Evolutionary conservation across 495 filamentous ascomycete species (phyloP).

Genomic region (Penicillium riverlandense): DNA sequence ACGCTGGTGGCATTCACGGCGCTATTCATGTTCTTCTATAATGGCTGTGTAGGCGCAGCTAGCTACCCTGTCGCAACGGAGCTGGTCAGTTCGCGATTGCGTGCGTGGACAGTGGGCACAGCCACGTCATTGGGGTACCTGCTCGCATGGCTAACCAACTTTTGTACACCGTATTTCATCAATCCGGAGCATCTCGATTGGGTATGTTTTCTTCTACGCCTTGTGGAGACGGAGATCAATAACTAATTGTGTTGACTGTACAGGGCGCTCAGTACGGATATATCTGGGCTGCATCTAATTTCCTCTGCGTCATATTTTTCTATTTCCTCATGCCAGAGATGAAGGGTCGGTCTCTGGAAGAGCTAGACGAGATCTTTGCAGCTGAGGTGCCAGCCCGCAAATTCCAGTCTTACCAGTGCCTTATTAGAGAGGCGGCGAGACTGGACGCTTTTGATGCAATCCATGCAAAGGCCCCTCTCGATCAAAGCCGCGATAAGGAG

Average conservation of each 20-base stretch:
- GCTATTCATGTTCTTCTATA: slow-evolving; percentile 11
- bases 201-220: slow-evolving; percentile 18
- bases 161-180: slow-evolving; percentile 49
- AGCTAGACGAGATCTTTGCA: slow-evolving; percentile 45
- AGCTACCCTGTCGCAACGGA: slow-evolving; percentile 37
- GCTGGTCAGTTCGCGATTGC: slow-evolving; percentile 38
- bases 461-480: too few species aligned
- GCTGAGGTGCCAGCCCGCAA: slow-evolving; percentile 21
- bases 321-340: slow-evolving; percentile 49
- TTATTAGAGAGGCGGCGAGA: slow-evolving; percentile 8
- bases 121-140: slow-evolving; percentile 40
- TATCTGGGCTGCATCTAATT: slow-evolving; percentile 37
- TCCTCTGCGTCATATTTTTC: slow-evolving; percentile 33
- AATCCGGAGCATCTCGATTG: slow-evolving; percentile 48
- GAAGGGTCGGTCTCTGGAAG: slow-evolving; percentile 43
- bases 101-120: slow-evolving; percentile 44
- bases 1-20: slow-evolving; percentile 9
- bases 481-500: too few species aligned
- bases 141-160: slow-evolving; percentile 47
- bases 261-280: slow-evolving; percentile 41
- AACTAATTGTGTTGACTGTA: slow-evolving; percentile 8
- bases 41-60: slow-evolving; percentile 19
- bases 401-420: slow-evolving; percentile 20
- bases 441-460: slow-evolving; percentile 7
- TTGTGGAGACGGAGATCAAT: background rate